These are phyloP conservation scores for Oryza officinalis DNA, from an alignment of 176 grass and related monocot genomes.

Conservation along the genomic window DNA sequence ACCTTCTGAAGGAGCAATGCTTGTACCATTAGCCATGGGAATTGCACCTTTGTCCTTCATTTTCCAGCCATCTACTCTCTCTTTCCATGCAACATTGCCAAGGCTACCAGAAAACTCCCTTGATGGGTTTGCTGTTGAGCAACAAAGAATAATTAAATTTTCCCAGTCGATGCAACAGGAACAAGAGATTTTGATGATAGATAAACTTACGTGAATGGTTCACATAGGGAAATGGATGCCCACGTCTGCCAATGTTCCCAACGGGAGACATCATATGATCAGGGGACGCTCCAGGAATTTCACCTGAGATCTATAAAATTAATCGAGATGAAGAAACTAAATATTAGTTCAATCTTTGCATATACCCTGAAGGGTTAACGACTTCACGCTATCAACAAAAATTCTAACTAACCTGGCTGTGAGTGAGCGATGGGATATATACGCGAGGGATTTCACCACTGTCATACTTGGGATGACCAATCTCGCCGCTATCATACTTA, in stretches of 20 bases:
- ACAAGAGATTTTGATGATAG: conserved; percentile 5
- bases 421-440: conserved; percentile 73
- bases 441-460: conserved; percentile 91
- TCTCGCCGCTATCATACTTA: conserved; percentile 72
- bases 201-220: conserved; percentile 72
- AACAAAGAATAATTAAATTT: conserved; percentile 36
- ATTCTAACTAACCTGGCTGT: conserved; percentile 63
- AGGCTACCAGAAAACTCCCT: conserved; percentile 93
- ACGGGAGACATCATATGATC: conserved; percentile 92
- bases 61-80: conserved; percentile 99
- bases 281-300: conserved; percentile 78
- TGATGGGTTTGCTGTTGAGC: conserved; percentile 70
- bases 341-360: background rate
- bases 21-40: conserved; percentile 93
- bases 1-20: conserved; percentile 89
- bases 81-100: conserved; percentile 97
- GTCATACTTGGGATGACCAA: conserved; percentile 78
- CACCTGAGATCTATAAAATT: conserved; percentile 71
- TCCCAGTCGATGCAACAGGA: background rate
- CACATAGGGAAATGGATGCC: conserved; percentile 71
- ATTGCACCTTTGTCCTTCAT: conserved; percentile 91
- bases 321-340: conserved; percentile 16
- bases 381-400: conserved; percentile 2
- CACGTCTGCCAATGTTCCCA: conserved; percentile 73
- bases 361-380: background rate